Conservation (phyloP, 495 filamentous ascomycete species). For the Pyrenopolyporus hunteri region DNA sequence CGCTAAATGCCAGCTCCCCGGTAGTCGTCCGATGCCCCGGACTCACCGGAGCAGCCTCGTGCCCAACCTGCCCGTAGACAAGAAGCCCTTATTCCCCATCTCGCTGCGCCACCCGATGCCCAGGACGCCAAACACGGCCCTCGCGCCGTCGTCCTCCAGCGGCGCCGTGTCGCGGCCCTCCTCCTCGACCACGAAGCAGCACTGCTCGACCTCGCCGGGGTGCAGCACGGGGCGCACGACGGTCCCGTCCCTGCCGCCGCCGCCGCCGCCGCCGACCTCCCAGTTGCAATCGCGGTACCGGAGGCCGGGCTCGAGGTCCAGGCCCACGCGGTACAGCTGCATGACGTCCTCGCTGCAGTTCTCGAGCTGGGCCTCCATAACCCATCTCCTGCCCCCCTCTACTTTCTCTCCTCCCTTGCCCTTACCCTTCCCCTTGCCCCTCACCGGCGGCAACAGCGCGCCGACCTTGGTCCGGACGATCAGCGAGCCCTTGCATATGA, state of each 20-base stretch:
- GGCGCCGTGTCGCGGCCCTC: conserved; percentile 30
- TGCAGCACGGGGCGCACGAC: conserved; percentile 69
- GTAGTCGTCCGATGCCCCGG: not conserved
- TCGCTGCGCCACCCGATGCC: conserved; percentile 85
- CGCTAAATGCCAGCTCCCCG: not conserved
- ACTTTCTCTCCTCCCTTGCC: not conserved
- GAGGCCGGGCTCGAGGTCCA: conserved; percentile 58
- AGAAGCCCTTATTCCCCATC: conserved; percentile 87
- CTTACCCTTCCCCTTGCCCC: too few relatives aligned
- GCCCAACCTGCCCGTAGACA: conserved; percentile 85
- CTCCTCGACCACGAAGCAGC: conserved; percentile 86
- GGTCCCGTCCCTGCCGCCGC: conserved; percentile 43
- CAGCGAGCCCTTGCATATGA: conserved; percentile 85
- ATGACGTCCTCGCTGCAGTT: conserved; percentile 79
- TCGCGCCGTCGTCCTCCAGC: conserved; percentile 58
- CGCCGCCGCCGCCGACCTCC: conserved; percentile 48
- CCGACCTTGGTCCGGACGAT: conserved; percentile 89
- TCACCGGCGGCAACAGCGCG: conserved; percentile 48
- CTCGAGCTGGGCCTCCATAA: conserved; percentile 92
- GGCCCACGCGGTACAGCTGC: conserved; percentile 60
- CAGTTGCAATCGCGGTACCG: conserved; percentile 58
- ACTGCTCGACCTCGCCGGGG: conserved; percentile 87
- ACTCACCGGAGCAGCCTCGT: conserved; percentile 42
- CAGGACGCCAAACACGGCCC: conserved; percentile 77
- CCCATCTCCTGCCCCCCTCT: conserved; percentile 50